Percentiles rank a stretch among this genome's conserved stretches.
Evolutionary conservation across 257 asterid genomes (phyloP).

Genomic region (Craterostigma plantagineum): DNA sequence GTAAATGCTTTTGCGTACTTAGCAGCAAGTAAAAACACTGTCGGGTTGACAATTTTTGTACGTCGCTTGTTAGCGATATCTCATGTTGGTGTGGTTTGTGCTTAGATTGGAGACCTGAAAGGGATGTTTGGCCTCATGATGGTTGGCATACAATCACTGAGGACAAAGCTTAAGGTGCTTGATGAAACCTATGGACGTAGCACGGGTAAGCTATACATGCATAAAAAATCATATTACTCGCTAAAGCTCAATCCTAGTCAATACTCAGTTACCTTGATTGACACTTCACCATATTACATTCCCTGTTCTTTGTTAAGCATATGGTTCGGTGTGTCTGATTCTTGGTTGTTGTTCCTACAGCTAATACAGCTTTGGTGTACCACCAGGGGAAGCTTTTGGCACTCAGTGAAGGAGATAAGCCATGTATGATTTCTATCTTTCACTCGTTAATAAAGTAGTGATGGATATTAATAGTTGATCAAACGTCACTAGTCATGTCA

Average conservation of each 20-base stretch:
- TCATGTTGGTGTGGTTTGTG: too few relatives aligned
- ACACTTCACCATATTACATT: constrained; percentile 19
- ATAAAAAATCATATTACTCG: neutral
- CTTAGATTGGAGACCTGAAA: constrained; percentile 85
- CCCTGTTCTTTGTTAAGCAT: too few relatives aligned
- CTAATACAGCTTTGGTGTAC: too few relatives aligned
- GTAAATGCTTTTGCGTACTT: neutral
- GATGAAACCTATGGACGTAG: constrained; percentile 62
- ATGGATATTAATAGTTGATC: too few relatives aligned
- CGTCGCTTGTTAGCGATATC: constrained; percentile 1
- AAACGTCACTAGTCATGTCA: neutral
- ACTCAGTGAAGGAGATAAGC: too few relatives aligned
- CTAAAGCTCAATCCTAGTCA: neutral
- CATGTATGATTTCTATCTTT: too few relatives aligned
- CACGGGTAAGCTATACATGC: constrained; percentile 37
- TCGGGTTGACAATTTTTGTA: neutral
- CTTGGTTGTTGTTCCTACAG: too few relatives aligned
- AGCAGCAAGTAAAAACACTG: neutral
- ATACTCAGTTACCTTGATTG: neutral
- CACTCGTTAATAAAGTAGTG: constrained; percentile 4
- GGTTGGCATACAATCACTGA: constrained; percentile 48
- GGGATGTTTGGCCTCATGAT: constrained; percentile 67
- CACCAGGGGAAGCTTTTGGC: too few relatives aligned
- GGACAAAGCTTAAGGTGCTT: constrained; percentile 61
- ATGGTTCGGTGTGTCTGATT: too few relatives aligned